A percentile compares a stretch with the other conserved stretches of the same genome.
Conservation (phyloP, 306 rosid genomes). For the Malus fusca region DNA sequence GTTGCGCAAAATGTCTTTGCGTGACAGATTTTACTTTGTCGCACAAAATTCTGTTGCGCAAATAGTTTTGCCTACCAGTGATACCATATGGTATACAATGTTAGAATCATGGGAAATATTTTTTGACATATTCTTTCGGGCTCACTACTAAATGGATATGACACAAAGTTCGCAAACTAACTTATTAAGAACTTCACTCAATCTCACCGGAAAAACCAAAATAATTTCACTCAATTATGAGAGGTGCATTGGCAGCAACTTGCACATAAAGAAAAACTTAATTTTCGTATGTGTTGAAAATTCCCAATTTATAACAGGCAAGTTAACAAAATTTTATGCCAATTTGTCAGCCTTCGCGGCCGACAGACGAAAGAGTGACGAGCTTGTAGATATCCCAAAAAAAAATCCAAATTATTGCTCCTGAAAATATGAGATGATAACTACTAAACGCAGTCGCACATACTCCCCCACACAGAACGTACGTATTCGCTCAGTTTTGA, state of each 20-base stretch:
- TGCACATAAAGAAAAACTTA: not conserved
- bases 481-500: not conserved
- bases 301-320: not conserved
- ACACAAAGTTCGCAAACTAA: not conserved
- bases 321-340: not conserved
- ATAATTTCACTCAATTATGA: not conserved
- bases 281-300: not conserved
- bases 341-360: not conserved
- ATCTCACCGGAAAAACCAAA: not conserved
- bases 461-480: not conserved
- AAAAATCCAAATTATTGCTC: conserved; percentile 19
- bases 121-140: too few species aligned
- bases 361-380: conserved; percentile 4
- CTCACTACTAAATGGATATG: too few species aligned
- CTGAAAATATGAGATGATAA: not conserved
- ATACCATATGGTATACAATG: too few species aligned
- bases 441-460: not conserved
- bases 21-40: too few species aligned
- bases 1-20: too few species aligned
- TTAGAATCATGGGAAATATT: too few species aligned
- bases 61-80: too few species aligned
- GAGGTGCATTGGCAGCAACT: not conserved
- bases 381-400: not conserved
- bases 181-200: not conserved
- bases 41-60: too few species aligned